Evolutionary conservation across 1,284 basidiomycete species (phyloP), one percentile per base, ranked within the genome.

Genomic region (Sanghuangporus baumii): DNA sequence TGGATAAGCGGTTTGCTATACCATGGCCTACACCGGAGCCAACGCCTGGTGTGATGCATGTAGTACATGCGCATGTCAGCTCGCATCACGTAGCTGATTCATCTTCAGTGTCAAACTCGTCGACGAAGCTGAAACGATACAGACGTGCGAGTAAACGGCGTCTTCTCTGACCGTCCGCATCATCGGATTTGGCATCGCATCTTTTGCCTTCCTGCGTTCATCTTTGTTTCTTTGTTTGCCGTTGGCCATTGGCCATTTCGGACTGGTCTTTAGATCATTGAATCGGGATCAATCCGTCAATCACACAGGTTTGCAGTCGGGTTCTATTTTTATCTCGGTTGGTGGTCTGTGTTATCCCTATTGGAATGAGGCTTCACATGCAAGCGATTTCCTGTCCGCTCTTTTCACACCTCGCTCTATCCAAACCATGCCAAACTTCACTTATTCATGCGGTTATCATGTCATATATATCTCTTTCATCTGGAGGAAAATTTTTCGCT

Each of bases 1-100:
- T 85, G 57, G 76, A 73, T 34, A 65, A 61, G 34, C 59, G 63
- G 34, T 64, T 55, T 52, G 43, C 62, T 40, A 46, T 57, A 31
- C 58, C 62, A 18, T 38, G 52, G 23, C 50, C 62, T 23, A 36
- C 51, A 31, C 58, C 62, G 14, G 54, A 60, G 34, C 54, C 62
- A 38, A 40, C 47, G 16, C 48, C 59, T n/a, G 52, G 11, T 8
- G 8, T 14, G 6, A n/a, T 54, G 31, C 52, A 37, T 37, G 31
- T 40, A 2, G 59, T 47, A 9, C 43, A 43, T 57, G 37, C 23
- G n/a, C 43, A 57, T 57, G 38, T n/a, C 37, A 57, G 23, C 8
- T 20, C 55, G n/a, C 38, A 57, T 40, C 40, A 41, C 20, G 57
- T 20, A 18, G n/a, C 41, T 31, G 26, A 31, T 31, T 31, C 26